Evolutionary conservation across 2,329 filamentous ascomycete genomes (phyloP), one percentile per base, ranked within the genome.

Genomic region (Arthrobotrys entomopaga): DNA sequence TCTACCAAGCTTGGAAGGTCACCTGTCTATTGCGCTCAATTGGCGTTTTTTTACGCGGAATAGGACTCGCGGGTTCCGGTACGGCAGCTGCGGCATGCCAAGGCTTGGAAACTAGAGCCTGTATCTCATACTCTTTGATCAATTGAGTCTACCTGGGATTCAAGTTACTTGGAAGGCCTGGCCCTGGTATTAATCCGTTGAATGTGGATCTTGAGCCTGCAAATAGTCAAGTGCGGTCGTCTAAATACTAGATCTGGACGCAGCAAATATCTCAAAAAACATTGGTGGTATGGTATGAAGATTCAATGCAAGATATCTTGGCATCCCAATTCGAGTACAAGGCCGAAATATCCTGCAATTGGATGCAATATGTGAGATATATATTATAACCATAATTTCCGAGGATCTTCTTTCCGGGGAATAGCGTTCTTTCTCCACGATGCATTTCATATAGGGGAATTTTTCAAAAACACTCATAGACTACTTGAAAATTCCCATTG

Each of bases 131-230:
- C 58, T 56, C 53, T 54, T 50, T 59, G 54, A 40, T 43, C 2
- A 1, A 34, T 7, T 34, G 6, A 56, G 38, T 29, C 10, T 42
- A 6, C 48, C 56, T 73, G 60, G 42, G 22, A n/a, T 38, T 43
- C 52, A 48, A 56, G 46, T 56, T 26, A 49, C 20, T 43, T n/a
- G 22, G 29, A 34, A 19, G 20, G 20, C 69, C 56, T 34, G 58
- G 50, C 52, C 69, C 69, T 66, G 57, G 69, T 66, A 73, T 73
- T 73, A 73, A 73, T 73, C 69, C 69, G 69, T 65, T 56, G 16
- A 61, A 29, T 63, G 69, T 73, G 69, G 61, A 53, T 38, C 61
- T 59, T 16, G 38, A 46, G 15, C 26, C 61, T 49, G 56, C n/a
- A 65, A 50, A 43, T 66, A 43, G 38, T 24, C 67, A 60, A 56